Evolutionary conservation across 2,329 filamentous ascomycete genomes (phyloP).

Genomic region (Aspergillus ibericus): DNA sequence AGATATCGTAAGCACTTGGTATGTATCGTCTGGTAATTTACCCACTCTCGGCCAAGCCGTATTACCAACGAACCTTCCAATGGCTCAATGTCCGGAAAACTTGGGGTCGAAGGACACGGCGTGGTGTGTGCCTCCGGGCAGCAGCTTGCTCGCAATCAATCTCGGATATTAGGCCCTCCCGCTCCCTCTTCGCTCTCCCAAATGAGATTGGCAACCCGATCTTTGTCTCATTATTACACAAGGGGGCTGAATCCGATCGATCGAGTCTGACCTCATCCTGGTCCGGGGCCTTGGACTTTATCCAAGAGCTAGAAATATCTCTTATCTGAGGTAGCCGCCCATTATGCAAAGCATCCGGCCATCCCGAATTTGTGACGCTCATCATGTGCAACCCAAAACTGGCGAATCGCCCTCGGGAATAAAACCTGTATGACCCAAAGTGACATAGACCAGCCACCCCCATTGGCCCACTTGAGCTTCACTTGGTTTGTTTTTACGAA

Average conservation of each 20-base stretch:
- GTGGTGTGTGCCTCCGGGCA: neutral
- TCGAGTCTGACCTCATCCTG: neutral
- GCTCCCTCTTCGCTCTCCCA: neutral
- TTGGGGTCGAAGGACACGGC: neutral
- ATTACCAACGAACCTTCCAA: neutral
- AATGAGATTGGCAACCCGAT: neutral
- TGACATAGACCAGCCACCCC: conserved; percentile 16
- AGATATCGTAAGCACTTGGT: neutral
- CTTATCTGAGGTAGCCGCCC: conserved; percentile 1
- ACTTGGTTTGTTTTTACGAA: conserved; percentile 12
- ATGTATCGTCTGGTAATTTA: conserved; percentile 1
- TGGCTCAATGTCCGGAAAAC: neutral
- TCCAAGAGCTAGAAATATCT: neutral
- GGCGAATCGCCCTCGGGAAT: conserved; percentile 19
- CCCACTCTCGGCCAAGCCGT: neutral
- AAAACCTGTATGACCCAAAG: conserved; percentile 9
- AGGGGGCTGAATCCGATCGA: too few relatives aligned
- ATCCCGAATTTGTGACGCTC: conserved; percentile 23
- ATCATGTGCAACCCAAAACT: conserved; percentile 24
- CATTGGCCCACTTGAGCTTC: conserved; percentile 12
- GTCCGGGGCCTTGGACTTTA: neutral
- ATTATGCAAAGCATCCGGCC: conserved; percentile 17
- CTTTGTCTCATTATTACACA: neutral
- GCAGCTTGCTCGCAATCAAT: neutral
- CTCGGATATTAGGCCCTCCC: neutral